Evolutionary conservation across 164 flowering plant genomes (phyloP).

Genomic region (Kingdonia uniflora): DNA sequence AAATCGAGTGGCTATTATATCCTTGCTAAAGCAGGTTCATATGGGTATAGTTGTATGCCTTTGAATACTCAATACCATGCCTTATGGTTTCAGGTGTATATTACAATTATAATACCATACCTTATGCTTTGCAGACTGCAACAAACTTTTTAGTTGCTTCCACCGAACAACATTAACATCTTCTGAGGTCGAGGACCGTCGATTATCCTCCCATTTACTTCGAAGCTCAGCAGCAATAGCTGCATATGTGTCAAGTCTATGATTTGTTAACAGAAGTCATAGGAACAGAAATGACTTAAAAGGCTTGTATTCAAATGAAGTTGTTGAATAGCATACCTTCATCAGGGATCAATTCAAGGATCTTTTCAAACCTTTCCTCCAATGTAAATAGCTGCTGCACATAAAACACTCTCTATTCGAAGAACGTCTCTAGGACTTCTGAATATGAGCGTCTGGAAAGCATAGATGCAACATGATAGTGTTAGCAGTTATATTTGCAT

Average conservation of each 20-base stretch:
- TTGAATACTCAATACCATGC: too few relatives aligned
- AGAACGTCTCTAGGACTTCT: constrained; percentile 56
- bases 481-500: too few relatives aligned
- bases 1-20: too few relatives aligned
- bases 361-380: constrained; percentile 75
- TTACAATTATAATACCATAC: constrained; percentile 28
- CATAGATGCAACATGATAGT: constrained; percentile 3
- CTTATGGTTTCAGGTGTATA: too few relatives aligned
- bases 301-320: background rate
- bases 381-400: constrained; percentile 49
- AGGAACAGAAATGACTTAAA: background rate
- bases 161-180: constrained; percentile 63
- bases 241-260: constrained; percentile 23
- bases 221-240: constrained; percentile 77
- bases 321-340: constrained; percentile 38
- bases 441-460: constrained; percentile 73
- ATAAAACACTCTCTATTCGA: constrained; percentile 52
- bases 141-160: constrained; percentile 58
- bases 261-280: background rate
- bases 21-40: too few relatives aligned
- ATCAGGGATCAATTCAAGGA: constrained; percentile 86
- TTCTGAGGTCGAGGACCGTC: constrained; percentile 42
- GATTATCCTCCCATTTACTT: constrained; percentile 71
- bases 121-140: constrained; percentile 76
- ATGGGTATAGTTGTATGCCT: too few relatives aligned